Percentiles rank a stretch among this genome's conserved stretches.
These are phyloP conservation scores for Nepenthes mirabilis DNA, from an alignment of 148 eudicot species.

Conservation along the genomic window DNA sequence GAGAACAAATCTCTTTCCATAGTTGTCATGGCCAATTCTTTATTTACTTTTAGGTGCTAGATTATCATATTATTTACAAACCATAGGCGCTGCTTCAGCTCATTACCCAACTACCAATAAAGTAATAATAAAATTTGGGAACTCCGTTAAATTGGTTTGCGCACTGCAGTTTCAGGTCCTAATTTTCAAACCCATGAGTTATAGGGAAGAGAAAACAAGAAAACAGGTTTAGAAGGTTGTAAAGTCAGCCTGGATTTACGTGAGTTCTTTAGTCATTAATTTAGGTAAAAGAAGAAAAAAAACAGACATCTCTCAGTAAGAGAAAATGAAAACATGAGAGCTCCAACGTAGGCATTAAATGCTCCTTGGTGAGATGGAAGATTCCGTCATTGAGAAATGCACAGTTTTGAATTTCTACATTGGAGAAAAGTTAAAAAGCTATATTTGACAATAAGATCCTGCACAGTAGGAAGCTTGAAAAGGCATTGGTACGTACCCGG, in stretches of 20 bases:
- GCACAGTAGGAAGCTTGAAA: background rate
- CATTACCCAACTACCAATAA: no score
- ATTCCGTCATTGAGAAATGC: background rate
- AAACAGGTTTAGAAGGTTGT: constrained; percentile 1
- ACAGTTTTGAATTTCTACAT: background rate
- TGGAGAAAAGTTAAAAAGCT: background rate
- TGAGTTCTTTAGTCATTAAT: background rate
- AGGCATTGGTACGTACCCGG: background rate
- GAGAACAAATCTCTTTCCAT: background rate
- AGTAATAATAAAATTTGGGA: no score
- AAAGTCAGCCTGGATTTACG: background rate
- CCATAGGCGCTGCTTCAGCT: no score
- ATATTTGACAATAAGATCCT: background rate
- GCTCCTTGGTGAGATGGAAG: background rate
- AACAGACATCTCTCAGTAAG: constrained; percentile 1
- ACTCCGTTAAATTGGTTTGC: no score
- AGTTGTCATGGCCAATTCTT: background rate
- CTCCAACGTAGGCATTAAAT: background rate
- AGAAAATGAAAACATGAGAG: background rate
- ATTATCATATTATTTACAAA: background rate
- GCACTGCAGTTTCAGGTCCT: background rate
- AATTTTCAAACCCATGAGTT: background rate
- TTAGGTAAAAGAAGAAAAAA: background rate
- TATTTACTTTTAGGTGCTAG: background rate
- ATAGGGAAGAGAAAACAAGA: background rate